phyloP scores from a whole-genome alignment of 495 filamentous ascomycete genomes.

The Neurospora tetraspora region DNA sequence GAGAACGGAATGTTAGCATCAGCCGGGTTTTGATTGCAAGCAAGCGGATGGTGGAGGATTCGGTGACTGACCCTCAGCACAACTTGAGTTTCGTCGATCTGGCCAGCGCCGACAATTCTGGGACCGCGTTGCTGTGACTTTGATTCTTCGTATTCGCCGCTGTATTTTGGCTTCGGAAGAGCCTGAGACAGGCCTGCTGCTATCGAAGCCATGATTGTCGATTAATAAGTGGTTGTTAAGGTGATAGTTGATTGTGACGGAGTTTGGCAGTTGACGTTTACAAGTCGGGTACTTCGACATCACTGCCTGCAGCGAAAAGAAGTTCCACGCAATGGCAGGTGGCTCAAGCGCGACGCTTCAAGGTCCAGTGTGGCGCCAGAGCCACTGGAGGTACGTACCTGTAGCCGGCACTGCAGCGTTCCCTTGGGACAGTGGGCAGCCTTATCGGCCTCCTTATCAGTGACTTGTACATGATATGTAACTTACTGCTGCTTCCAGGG shows the following conservation, averaged over 20 bases:
- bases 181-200: slow-evolving; percentile 69
- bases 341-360: neutral
- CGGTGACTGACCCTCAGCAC: slow-evolving; percentile 56
- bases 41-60: neutral
- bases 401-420: too few relatives aligned
- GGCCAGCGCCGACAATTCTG: slow-evolving; percentile 64
- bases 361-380: neutral
- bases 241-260: neutral
- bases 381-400: neutral
- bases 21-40: neutral
- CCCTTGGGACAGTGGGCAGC: neutral
- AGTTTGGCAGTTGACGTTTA: neutral
- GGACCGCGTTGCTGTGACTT: slow-evolving; percentile 68
- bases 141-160: slow-evolving; percentile 72
- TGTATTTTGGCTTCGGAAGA: slow-evolving; percentile 84
- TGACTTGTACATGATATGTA: too few relatives aligned
- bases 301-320: neutral
- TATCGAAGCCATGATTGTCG: slow-evolving; percentile 54
- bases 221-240: neutral
- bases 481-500: neutral
- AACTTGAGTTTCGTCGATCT: slow-evolving; percentile 78
- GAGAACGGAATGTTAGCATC: slow-evolving; percentile 8
- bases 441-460: neutral
- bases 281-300: neutral
- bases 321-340: neutral